Evolutionary conservation across 495 filamentous ascomycete species (phyloP).

Genomic region (Talaromyces thailandensis): DNA sequence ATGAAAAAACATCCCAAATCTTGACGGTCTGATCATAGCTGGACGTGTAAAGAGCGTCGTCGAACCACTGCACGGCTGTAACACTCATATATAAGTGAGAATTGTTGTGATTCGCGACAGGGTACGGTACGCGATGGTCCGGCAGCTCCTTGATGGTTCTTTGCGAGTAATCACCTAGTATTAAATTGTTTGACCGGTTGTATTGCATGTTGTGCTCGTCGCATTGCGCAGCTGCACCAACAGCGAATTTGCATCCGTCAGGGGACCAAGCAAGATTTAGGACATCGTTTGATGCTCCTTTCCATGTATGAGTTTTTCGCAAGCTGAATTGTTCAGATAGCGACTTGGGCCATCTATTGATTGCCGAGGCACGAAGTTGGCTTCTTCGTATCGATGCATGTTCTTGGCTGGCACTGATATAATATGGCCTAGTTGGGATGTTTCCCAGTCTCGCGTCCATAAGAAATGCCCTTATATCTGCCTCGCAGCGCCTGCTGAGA

Average conservation of each 20-base stretch:
- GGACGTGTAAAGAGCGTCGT: conserved; percentile 57
- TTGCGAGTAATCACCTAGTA: conserved; percentile 53
- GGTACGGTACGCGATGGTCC: conserved; percentile 57
- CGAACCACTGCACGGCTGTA: conserved; percentile 64
- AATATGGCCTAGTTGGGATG: conserved; percentile 9
- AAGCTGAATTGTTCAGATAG: conserved; percentile 10
- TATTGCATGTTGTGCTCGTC: conserved; percentile 76
- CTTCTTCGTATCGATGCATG: not conserved
- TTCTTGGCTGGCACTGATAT: conserved; percentile 6
- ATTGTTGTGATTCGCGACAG: conserved; percentile 47
- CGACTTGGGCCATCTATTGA: not conserved
- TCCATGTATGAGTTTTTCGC: conserved; percentile 33
- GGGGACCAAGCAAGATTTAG: conserved; percentile 39
- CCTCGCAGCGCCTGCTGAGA: conserved; percentile 5
- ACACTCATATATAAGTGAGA: conserved; percentile 69
- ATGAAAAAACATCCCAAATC: conserved; percentile 50
- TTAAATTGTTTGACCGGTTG: conserved; percentile 69
- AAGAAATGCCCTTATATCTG: conserved; percentile 13
- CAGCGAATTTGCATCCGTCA: conserved; percentile 38
- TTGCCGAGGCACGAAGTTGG: not conserved
- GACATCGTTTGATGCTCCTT: conserved; percentile 44
- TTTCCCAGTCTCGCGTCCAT: conserved; percentile 11
- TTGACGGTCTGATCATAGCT: conserved; percentile 78
- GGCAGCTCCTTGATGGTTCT: conserved; percentile 55
- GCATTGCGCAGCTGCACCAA: conserved; percentile 63